Conservation (phyloP, 768 basidiomycete species). For the Russula vinacea region DNA sequence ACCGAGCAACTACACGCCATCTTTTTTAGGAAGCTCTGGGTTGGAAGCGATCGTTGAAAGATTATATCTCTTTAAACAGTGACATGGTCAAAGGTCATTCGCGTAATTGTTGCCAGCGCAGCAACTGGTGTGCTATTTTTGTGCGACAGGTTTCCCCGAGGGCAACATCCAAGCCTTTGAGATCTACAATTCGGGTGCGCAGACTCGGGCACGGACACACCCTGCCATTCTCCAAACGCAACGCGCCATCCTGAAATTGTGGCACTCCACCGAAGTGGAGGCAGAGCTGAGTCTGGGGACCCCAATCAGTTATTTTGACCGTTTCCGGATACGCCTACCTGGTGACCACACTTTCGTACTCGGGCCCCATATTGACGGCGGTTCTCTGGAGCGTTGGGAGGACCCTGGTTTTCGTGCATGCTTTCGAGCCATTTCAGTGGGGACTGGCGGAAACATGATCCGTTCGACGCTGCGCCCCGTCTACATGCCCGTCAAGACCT, state of each 20-base stretch:
- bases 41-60: conserved; percentile 55
- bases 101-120: not conserved
- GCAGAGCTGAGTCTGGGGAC: conserved; percentile 48
- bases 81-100: conserved; percentile 47
- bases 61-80: conserved; percentile 52
- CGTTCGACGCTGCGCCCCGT: conserved; percentile 59
- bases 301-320: conserved; percentile 75
- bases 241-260: conserved; percentile 53
- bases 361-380: conserved; percentile 62
- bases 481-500: conserved; percentile 47
- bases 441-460: conserved; percentile 62
- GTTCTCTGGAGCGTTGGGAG: conserved; percentile 74
- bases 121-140: not conserved
- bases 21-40: conserved; percentile 49
- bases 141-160: conserved; percentile 56
- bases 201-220: conserved; percentile 67
- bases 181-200: conserved; percentile 63
- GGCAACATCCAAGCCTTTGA: conserved; percentile 72
- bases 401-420: conserved; percentile 56
- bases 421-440: conserved; percentile 61
- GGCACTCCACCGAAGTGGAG: conserved; percentile 48
- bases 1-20: too few relatives aligned
- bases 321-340: conserved; percentile 67
- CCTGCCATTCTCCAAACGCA: conserved; percentile 57
- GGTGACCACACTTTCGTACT: conserved; percentile 67